Conservation (phyloP, 2,329 filamentous ascomycete species). For the Westerdykella aurantiaca region DNA sequence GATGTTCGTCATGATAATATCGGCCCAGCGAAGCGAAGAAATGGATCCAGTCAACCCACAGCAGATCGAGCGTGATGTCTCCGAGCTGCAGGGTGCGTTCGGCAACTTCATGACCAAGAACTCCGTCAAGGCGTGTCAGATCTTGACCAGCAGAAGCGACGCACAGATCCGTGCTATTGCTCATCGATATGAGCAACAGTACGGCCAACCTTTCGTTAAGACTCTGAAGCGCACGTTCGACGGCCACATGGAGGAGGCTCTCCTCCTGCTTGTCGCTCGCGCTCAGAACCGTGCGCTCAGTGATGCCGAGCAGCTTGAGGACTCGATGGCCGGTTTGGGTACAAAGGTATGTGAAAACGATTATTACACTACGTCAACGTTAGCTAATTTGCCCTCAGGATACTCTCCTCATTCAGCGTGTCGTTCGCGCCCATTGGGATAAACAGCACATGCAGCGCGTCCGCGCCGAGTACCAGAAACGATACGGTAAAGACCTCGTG, state of each 20-base stretch:
- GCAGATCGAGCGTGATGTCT: conserved; percentile 68
- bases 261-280: conserved; percentile 71
- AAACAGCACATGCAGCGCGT: conserved; percentile 66
- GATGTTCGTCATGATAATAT: conserved; percentile 77
- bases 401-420: conserved; percentile 65
- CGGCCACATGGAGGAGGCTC: conserved; percentile 84
- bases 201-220: conserved; percentile 64
- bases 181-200: conserved; percentile 59
- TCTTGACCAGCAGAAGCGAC: conserved; percentile 70
- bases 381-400: conserved; percentile 45
- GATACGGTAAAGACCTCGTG: conserved; percentile 62
- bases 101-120: conserved; percentile 65
- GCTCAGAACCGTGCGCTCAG: conserved; percentile 77
- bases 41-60: conserved; percentile 65
- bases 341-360: conserved; percentile 53
- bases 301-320: conserved; percentile 77
- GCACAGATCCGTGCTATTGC: conserved; percentile 78
- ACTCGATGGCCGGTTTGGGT: conserved; percentile 77
- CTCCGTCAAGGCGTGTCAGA: conserved; percentile 69
- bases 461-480: conserved; percentile 68
- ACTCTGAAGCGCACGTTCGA: conserved; percentile 74
- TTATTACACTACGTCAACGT: background rate
- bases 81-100: conserved; percentile 65
- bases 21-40: conserved; percentile 71
- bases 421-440: conserved; percentile 82